Base-by-base conservation (phyloP, 306 rosid genomes). In the Trifolium subterraneum region DNA sequence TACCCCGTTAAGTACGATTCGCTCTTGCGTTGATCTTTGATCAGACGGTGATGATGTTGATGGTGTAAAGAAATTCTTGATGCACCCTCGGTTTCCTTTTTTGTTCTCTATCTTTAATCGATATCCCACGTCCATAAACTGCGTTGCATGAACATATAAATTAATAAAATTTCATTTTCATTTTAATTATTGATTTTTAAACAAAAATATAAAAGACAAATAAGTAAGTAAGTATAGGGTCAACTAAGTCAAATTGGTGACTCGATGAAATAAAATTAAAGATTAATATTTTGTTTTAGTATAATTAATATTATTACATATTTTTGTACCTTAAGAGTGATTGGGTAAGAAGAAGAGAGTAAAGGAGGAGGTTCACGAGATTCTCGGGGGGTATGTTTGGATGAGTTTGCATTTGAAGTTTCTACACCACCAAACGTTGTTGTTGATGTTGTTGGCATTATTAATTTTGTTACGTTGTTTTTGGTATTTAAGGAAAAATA, bases 101-200 rank as follows among this genome's bases (percentile, higher is more conserved):
- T 84, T 86, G 60, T 15, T 79, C 45, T 83, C 80, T 31, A 77
- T 45, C 78, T 89, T 90, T 29, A 87, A 60, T 11, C 87, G 72
- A 87, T 86, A 90, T 1, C 79, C 68, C 81, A 93, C 87, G 84
- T 93, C 97, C 77, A 89, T 51, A 73, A 93, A 93, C 98, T 88
- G 90, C 91, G 83, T 85, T 86, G 88, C 91, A 87, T 86, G 89
- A 84, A 13, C 22, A 73, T 13, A 54, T 0, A 22, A 18, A 22
- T 20, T 42, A 29, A 52, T 52, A 2, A 8, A 58, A 31, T 51
- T 60, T 36, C 20, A 13, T 36, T 33, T 61, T 63, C 5, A 23
- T 58, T 58, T 58, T 13, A 58, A 58, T 58, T 44, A 58, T 58
- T 31, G 7, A 45, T 27, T 54, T 56, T 47, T 23, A 0, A 18